Evolutionary conservation across 1,284 basidiomycete genomes (phyloP).

Genomic region (Ustilago vetiveriae): DNA sequence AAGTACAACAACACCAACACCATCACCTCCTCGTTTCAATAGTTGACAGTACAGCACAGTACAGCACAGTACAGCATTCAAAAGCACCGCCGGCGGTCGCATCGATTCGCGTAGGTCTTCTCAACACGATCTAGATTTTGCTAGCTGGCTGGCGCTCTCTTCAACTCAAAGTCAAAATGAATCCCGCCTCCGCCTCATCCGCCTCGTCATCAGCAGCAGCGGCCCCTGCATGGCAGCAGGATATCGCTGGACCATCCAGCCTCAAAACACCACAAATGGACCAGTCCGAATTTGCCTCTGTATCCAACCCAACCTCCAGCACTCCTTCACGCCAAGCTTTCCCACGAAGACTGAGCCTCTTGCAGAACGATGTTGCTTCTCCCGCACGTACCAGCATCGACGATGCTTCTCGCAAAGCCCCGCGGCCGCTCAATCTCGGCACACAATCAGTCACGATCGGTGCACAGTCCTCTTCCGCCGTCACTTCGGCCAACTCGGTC

Average conservation of each 20-base stretch:
- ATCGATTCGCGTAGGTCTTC: not conserved
- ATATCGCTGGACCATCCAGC: constrained; percentile 13
- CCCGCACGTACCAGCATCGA: constrained; percentile 6
- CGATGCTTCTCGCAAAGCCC: constrained; percentile 11
- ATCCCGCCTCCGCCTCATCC: constrained; percentile 1
- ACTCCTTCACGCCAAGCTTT: constrained; percentile 24
- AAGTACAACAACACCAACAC: not conserved
- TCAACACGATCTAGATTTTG: not conserved
- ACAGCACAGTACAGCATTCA: not conserved
- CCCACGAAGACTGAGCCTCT: constrained; percentile 24
- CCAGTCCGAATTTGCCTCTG: constrained; percentile 14
- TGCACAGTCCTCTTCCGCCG: too few relatives aligned
- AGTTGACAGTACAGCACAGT: too few relatives aligned
- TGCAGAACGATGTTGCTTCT: constrained; percentile 24
- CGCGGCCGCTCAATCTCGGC: constrained; percentile 25
- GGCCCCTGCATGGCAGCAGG: not conserved
- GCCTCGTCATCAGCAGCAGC: not conserved
- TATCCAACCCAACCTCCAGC: constrained; percentile 1
- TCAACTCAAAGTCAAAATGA: not conserved
- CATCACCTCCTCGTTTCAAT: not conserved
- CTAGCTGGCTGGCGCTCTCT: constrained; percentile 24
- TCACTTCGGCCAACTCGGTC: not conserved
- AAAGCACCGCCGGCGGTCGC: constrained; percentile 31
- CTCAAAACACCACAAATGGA: constrained; percentile 28
- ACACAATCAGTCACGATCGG: too few relatives aligned